Evolutionary conservation across 805 yeast genomes (phyloP).

Genomic region (Pichia exigua): DNA sequence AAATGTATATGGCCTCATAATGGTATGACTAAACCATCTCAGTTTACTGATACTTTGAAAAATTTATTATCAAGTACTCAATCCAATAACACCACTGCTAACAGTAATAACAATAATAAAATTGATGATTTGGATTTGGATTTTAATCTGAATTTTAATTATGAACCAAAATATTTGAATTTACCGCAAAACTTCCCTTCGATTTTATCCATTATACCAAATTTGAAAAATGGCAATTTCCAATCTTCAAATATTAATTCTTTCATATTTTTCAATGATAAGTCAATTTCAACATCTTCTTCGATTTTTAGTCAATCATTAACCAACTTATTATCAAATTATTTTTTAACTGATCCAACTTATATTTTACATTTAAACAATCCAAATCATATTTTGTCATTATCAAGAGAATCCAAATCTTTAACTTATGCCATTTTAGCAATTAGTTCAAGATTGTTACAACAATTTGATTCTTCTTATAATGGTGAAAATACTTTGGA

Average conservation of each 20-base stretch:
- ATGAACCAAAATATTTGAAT: slow-evolving; percentile 3
- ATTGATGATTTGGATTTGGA: not conserved
- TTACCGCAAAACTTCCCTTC: slow-evolving; percentile 8
- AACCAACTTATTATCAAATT: slow-evolving; percentile 7
- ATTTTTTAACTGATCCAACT: slow-evolving; percentile 9
- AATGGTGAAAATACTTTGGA: slow-evolving; percentile 24
- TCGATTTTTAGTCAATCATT: slow-evolving; percentile 4
- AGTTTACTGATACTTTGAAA: slow-evolving; percentile 6
- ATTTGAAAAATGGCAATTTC: slow-evolving; percentile 4
- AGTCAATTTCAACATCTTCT: slow-evolving; percentile 3
- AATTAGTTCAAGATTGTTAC: slow-evolving; percentile 24
- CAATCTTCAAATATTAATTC: slow-evolving; percentile 4
- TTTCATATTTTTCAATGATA: slow-evolving; percentile 10
- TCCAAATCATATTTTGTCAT: slow-evolving; percentile 21
- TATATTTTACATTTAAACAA: slow-evolving; percentile 6
- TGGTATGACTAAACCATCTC: slow-evolving; percentile 6
- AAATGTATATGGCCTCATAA: slow-evolving; percentile 30
- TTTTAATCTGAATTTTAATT: not conserved
- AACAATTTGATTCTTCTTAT: slow-evolving; percentile 14
- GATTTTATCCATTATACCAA: slow-evolving; percentile 7
- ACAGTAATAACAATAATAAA: not conserved
- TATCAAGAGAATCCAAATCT: slow-evolving; percentile 31
- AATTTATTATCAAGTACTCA: slow-evolving; percentile 2
- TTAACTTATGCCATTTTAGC: slow-evolving; percentile 24
- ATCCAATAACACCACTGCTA: not conserved